phyloP scores from a whole-genome alignment of 2,329 filamentous ascomycete species.

The Ascochyta pisi region DNA sequence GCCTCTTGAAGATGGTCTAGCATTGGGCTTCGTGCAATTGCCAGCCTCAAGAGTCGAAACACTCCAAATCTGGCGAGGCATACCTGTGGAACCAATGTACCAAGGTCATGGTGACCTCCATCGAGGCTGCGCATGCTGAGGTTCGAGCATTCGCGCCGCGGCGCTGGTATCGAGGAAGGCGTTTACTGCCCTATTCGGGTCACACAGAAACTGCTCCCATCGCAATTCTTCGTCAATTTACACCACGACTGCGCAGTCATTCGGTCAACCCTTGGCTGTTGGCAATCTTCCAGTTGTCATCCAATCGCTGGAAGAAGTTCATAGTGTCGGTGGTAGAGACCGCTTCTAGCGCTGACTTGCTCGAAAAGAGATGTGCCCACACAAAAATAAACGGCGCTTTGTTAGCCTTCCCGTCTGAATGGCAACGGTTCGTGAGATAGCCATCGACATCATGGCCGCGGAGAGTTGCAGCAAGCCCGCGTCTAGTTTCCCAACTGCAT shows the following conservation, averaged over 20 bases:
- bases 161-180: constrained; percentile 7
- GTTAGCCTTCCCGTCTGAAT: constrained; percentile 3
- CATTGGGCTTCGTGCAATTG: constrained; percentile 2
- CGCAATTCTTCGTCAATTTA: constrained; percentile 11
- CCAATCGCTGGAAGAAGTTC: constrained; percentile 16
- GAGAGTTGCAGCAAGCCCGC: background rate
- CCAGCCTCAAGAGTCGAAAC: constrained; percentile 14
- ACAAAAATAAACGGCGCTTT: constrained; percentile 29
- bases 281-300: constrained; percentile 15
- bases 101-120: constrained; percentile 19
- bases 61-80: constrained; percentile 18
- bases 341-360: constrained; percentile 32
- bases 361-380: constrained; percentile 19
- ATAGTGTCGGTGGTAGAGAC: constrained; percentile 12
- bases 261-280: constrained; percentile 20
- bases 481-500: constrained; percentile 1
- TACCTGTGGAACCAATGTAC: constrained; percentile 16
- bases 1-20: constrained; percentile 1
- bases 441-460: background rate
- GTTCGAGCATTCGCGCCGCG: constrained; percentile 21
- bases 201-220: constrained; percentile 12
- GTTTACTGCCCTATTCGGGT: constrained; percentile 27
- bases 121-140: constrained; percentile 24
- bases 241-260: constrained; percentile 19
- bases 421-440: background rate